phyloP scores from a whole-genome alignment of 768 basidiomycete genomes.

The Calvatia gigantea region DNA sequence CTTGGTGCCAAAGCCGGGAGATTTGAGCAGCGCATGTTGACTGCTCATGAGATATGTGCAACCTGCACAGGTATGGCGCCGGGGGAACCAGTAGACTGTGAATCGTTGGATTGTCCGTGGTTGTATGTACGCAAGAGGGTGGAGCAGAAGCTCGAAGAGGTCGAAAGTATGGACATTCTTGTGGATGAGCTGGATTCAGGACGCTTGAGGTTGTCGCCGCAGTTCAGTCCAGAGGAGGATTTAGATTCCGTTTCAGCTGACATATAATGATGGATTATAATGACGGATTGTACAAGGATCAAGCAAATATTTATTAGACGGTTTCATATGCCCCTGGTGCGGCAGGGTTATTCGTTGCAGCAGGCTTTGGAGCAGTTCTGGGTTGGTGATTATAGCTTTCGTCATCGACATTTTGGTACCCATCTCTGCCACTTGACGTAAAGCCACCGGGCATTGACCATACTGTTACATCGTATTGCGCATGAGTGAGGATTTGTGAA shows the following conservation, averaged over 20 bases:
- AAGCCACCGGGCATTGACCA: slow-evolving; percentile 81
- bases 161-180: slow-evolving; percentile 30
- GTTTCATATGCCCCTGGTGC: slow-evolving; percentile 42
- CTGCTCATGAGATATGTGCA: slow-evolving; percentile 67
- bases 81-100: slow-evolving; percentile 65
- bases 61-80: slow-evolving; percentile 60
- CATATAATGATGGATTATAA: no score
- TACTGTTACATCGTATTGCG: slow-evolving; percentile 34
- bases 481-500: neutral
- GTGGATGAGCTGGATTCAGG: slow-evolving; percentile 8
- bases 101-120: slow-evolving; percentile 86
- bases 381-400: slow-evolving; percentile 32
- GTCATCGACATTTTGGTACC: slow-evolving; percentile 63
- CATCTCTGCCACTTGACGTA: slow-evolving; percentile 49
- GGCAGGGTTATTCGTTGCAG: slow-evolving; percentile 19
- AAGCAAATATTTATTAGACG: slow-evolving; percentile 22
- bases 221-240: neutral
- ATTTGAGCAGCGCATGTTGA: slow-evolving; percentile 50
- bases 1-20: slow-evolving; percentile 51
- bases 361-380: slow-evolving; percentile 21
- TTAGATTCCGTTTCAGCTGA: slow-evolving; percentile 9
- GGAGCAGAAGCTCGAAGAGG: slow-evolving; percentile 36
- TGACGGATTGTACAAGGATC: slow-evolving; percentile 7
- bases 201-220: neutral
- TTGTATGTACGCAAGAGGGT: slow-evolving; percentile 67